phyloP scores from a whole-genome alignment of 805 yeast species.

The Nematodospora valgi region DNA sequence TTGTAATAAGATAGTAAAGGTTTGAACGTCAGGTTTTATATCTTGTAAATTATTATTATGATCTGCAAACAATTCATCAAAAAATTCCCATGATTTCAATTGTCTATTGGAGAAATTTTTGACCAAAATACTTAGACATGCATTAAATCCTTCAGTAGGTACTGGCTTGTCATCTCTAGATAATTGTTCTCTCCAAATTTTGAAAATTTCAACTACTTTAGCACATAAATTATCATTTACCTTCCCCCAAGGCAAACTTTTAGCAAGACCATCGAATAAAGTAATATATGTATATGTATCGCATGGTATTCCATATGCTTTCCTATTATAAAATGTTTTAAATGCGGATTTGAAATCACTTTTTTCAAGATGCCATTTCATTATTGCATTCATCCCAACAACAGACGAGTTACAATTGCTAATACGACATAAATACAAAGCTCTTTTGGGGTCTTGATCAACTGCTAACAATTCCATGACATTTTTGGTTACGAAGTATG shows the following conservation, averaged over 20 bases:
- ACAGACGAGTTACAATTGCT: slow-evolving; percentile 46
- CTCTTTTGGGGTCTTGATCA: slow-evolving; percentile 48
- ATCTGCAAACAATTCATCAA: slow-evolving; percentile 24
- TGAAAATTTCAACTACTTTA: slow-evolving; percentile 20
- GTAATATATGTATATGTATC: slow-evolving; percentile 44
- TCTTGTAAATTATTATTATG: slow-evolving; percentile 9
- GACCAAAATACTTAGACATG: slow-evolving; percentile 32
- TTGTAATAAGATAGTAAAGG: slow-evolving; percentile 37
- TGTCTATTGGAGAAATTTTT: slow-evolving; percentile 33
- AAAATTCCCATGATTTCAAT: slow-evolving; percentile 34
- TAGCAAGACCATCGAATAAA: slow-evolving; percentile 34
- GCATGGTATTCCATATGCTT: slow-evolving; percentile 57
- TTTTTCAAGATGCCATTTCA: slow-evolving; percentile 45
- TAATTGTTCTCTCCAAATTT: slow-evolving; percentile 8
- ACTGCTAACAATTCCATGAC: slow-evolving; percentile 48
- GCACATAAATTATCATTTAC: slow-evolving; percentile 17
- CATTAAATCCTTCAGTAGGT: slow-evolving; percentile 30
- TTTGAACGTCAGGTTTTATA: slow-evolving; percentile 29
- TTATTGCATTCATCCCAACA: slow-evolving; percentile 62
- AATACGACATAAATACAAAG: slow-evolving; percentile 46
- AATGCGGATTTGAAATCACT: slow-evolving; percentile 48
- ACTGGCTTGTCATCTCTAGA: not conserved
- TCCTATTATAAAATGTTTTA: slow-evolving; percentile 50
- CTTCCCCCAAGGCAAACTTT: slow-evolving; percentile 30
- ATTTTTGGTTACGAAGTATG: slow-evolving; percentile 52